These are phyloP conservation scores for Metarhizium guizhouense DNA, from an alignment of 2,329 filamentous ascomycete species.

Conservation along the genomic window DNA sequence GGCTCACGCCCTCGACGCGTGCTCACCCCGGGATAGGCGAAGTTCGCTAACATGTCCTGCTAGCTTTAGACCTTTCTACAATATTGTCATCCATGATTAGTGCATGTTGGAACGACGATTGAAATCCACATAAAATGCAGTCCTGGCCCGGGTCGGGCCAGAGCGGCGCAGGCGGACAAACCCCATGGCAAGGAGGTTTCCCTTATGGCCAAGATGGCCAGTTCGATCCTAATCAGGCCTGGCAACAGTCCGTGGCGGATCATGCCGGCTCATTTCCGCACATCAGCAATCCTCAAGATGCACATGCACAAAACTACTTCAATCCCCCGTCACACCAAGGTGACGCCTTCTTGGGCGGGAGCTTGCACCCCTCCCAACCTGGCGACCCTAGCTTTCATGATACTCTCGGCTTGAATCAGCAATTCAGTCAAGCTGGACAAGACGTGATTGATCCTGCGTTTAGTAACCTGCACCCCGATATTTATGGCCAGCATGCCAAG, in stretches of 20 bases:
- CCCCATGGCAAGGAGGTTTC: slow-evolving; percentile 26
- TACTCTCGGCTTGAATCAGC: slow-evolving; percentile 22
- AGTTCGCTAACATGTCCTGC: slow-evolving; percentile 20
- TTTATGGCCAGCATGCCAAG: slow-evolving; percentile 27
- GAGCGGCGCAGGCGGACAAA: slow-evolving; percentile 25
- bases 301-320: slow-evolving; percentile 24
- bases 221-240: slow-evolving; percentile 29
- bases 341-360: slow-evolving; percentile 22
- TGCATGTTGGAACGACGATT: slow-evolving; percentile 13
- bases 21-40: slow-evolving; percentile 6
- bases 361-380: slow-evolving; percentile 19
- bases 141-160: slow-evolving; percentile 29
- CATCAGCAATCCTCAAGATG: slow-evolving; percentile 19
- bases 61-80: slow-evolving; percentile 17
- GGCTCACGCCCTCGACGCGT: slow-evolving; percentile 10
- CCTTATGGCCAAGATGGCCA: slow-evolving; percentile 25
- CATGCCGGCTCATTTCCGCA: slow-evolving; percentile 24
- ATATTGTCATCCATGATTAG: slow-evolving; percentile 9
- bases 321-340: slow-evolving; percentile 20
- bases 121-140: slow-evolving; percentile 27
- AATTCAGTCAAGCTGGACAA: slow-evolving; percentile 23
- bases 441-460: slow-evolving; percentile 30
- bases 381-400: slow-evolving; percentile 21
- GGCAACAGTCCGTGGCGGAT: slow-evolving; percentile 26
- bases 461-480: slow-evolving; percentile 25